Base-by-base conservation (phyloP, 306 rosid species). In the Benincasa hispida region DNA sequence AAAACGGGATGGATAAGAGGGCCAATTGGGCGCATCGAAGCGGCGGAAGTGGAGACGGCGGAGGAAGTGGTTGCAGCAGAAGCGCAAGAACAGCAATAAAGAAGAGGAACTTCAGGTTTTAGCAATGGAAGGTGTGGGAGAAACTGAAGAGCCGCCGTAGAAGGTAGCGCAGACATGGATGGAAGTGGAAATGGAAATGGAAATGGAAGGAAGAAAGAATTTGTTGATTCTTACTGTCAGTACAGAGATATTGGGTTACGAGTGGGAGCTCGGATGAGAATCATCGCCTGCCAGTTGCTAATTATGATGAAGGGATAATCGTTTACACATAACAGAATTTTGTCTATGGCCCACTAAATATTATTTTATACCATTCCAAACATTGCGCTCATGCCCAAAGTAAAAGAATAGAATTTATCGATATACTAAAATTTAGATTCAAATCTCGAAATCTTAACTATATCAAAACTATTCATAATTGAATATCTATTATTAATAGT, bases 81-180 rank as follows among this genome's bases (percentile, higher is more conserved):
- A 54, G 74, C 35, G 57, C 79, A 69, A 72, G 84, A 82, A 1
- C 76, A 48, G 82, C 75, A 81, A 76, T 77, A 59, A 6, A 81
- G 76, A 10, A 74, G 69, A 13, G 79, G 82, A 30, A 61, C 63
- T 77, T 86, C 78, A 41, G 83, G 59, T 57, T 83, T 89, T 24
- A 82, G 47, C 53, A 79, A 61, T 35, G 76, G 75, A 1, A 80
- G 83, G 19, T 77, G 85, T 0, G 91, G 80, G 84, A 87, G 81
- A 84, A 85, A 63, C 8, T 41, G 84, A 61, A 83, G 68, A n/a
- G 82, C 42, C 22, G 78, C 15, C 65, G 82, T 62, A 41, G 84
- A 87, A 53, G 87, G 80, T 67, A 89, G 86, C 58, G 88, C 80
- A 72, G 91, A 89, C 97, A 89, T 91, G 87, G 95, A 88, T 86